Base-by-base conservation (phyloP, 108 stramenopile species). In the Cyclotella distinguenda region DNA sequence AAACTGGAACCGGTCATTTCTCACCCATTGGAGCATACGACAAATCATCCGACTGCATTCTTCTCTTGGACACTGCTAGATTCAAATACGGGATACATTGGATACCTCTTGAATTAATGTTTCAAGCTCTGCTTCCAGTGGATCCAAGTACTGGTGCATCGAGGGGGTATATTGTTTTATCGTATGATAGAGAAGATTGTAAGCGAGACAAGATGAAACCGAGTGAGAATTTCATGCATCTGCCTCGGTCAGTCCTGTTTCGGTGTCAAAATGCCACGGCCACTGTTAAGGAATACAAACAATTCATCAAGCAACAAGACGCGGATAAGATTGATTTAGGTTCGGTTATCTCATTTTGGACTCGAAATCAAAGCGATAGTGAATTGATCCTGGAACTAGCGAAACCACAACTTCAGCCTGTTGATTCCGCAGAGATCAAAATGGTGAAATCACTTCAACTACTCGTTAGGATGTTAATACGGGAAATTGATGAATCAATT, bases 1-100 rank as follows among this genome's bases (percentile, higher is more conserved):
- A 95, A 67, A 95, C 91, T 1, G 95, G 95, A 6, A 68, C 70
- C 6, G 95, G 95, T 15, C 95, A 95, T 60, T 96, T 91, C 74
- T 83, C 82, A 27, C 91, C 91, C 25, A 69, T 96, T 22, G 95
- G 79, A 10, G 93, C 86, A 22, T 96, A 86, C 60, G 84, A 91
- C 57, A 60, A 56, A 43, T 76, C 40, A 8, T 60, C 79, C 9
- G 90, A 88, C 51, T 30, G 36, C 31, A 86, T 93, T 9, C 82
- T 96, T 1, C 65, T 96, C 27, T 57, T 96, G 31, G 95, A 95
- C 60, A 84, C 86, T 4, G 95, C 95, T 1, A 82, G 95, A 16
- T 95, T 95, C 78, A 95, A 95, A 64, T 84, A 90, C 45, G 84
- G 84, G 11, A 84, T 86, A 2, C 84, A 89, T 72, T 93, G 91